These are phyloP conservation scores for Venturia asperata DNA, from an alignment of 2,329 filamentous ascomycete genomes.

Conservation along the genomic window DNA sequence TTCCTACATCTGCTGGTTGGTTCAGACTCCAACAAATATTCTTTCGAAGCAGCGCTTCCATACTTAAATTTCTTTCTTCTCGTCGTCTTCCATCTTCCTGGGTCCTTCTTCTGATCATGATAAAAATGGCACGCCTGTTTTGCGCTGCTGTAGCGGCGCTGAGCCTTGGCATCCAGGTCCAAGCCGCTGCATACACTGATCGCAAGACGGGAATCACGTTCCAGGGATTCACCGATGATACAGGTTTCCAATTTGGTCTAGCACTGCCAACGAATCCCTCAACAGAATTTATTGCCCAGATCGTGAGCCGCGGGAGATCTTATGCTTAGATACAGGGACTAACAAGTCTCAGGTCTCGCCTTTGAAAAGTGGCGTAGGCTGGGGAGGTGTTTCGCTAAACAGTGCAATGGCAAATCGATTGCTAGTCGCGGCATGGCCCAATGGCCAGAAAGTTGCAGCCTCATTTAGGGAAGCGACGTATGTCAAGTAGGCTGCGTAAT, in stretches of 20 bases:
- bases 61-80: background rate
- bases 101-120: background rate
- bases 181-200: conserved; percentile 14
- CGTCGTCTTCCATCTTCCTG: background rate
- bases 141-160: conserved; percentile 8
- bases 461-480: conserved; percentile 6
- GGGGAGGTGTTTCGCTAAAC: background rate
- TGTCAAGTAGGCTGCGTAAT: background rate
- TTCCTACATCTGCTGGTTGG: background rate
- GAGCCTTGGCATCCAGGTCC: background rate
- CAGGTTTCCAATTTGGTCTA: conserved; percentile 10
- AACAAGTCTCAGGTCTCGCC: background rate
- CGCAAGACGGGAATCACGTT: conserved; percentile 5
- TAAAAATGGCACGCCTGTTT: background rate
- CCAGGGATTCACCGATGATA: conserved; percentile 1
- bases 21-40: background rate
- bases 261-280: conserved; percentile 8
- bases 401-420: conserved; percentile 7
- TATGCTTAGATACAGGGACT: background rate
- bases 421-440: conserved; percentile 14
- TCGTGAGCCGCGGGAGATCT: background rate
- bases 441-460: conserved; percentile 4
- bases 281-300: conserved; percentile 8
- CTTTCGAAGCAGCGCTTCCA: background rate
- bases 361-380: background rate